A percentile compares a stretch with the other conserved stretches of the same genome.
Evolutionary conservation across 306 rosid genomes (phyloP).

Genomic region (Trichosanthes truncata): DNA sequence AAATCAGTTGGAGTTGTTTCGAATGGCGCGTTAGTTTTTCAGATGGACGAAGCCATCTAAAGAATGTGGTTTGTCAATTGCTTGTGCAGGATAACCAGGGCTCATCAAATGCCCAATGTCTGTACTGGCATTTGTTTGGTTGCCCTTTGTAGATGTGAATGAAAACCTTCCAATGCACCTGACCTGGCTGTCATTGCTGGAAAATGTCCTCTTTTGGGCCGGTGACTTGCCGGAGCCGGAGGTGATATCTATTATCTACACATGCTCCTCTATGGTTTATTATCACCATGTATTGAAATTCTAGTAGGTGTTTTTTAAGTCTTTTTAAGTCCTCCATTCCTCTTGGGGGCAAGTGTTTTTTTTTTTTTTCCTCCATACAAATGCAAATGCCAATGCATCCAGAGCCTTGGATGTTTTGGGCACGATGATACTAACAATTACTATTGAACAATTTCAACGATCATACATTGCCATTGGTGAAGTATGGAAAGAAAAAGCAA

Average conservation of each 20-base stretch:
- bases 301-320: neutral
- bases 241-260: constrained; percentile 54
- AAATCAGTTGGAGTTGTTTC: constrained; percentile 21
- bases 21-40: constrained; percentile 17
- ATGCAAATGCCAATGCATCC: neutral
- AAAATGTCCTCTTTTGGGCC: constrained; percentile 39
- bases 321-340: neutral
- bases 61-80: constrained; percentile 17
- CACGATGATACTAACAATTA: neutral
- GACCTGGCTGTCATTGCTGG: constrained; percentile 73
- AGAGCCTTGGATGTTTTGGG: neutral
- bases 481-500: neutral
- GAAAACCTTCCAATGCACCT: constrained; percentile 34
- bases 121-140: constrained; percentile 30
- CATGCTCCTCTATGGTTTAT: neutral
- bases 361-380: neutral
- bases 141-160: constrained; percentile 29
- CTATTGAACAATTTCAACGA: neutral
- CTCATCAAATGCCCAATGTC: constrained; percentile 22
- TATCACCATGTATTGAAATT: neutral
- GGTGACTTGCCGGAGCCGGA: constrained; percentile 45
- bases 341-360: neutral
- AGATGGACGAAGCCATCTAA: constrained; percentile 21
- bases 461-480: neutral
- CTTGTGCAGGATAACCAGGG: constrained; percentile 46